Conservation (phyloP, 768 basidiomycete species). For the Cubamyces sp. region DNA sequence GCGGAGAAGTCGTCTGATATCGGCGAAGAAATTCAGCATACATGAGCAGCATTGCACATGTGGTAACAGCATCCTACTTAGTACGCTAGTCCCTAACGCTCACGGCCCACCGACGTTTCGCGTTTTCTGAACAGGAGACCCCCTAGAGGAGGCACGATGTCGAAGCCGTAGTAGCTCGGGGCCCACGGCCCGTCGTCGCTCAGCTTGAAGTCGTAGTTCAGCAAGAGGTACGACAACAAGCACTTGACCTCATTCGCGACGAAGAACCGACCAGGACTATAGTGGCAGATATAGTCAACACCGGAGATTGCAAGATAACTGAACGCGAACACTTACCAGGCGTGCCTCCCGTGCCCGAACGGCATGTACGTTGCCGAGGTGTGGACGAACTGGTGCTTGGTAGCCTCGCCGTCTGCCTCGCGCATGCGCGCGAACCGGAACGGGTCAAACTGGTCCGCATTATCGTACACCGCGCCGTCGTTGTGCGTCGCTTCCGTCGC, state of each 20-base stretch:
- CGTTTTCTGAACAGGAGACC: constrained; percentile 1
- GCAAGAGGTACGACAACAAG: constrained; percentile 19
- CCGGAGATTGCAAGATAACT: not conserved
- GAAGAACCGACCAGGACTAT: constrained; percentile 24
- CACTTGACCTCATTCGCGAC: constrained; percentile 25
- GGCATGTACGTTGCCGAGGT: constrained; percentile 32
- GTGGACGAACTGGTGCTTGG: constrained; percentile 42
- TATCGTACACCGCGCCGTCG: constrained; percentile 30
- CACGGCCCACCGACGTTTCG: too few species aligned
- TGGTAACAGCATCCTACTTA: too few species aligned
- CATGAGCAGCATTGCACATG: too few species aligned
- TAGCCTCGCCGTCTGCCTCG: constrained; percentile 37
- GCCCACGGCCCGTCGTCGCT: constrained; percentile 26
- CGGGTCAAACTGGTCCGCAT: constrained; percentile 42
- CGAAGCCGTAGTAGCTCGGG: not conserved
- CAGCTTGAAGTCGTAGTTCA: constrained; percentile 28
- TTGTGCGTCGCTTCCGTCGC: constrained; percentile 28
- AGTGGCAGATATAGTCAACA: not conserved
- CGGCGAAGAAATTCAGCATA: too few species aligned
- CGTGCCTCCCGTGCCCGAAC: constrained; percentile 36
- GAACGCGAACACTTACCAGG: constrained; percentile 30
- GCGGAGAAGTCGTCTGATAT: too few species aligned
- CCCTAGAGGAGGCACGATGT: not conserved
- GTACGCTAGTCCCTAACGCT: too few species aligned
- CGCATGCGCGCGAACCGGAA: constrained; percentile 50